Conservation (phyloP, 2,329 filamentous ascomycete species). For the Epichloe baconii region DNA sequence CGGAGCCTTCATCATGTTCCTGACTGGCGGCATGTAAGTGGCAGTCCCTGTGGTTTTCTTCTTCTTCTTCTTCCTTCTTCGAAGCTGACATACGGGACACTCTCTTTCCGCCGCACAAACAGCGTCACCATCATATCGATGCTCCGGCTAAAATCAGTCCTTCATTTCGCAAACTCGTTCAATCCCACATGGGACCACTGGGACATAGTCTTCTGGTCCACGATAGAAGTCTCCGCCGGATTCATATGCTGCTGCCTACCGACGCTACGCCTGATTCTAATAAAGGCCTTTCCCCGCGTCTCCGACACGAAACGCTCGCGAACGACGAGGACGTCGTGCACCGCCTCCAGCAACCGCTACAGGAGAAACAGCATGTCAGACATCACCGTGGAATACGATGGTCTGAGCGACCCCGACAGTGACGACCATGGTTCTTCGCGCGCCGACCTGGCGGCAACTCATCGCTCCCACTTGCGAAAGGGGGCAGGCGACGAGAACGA, state of each 20-base stretch:
- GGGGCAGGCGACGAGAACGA: neutral
- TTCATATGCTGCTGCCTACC: constrained; percentile 16
- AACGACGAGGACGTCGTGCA: neutral
- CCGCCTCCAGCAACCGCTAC: neutral
- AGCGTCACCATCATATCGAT: constrained; percentile 15
- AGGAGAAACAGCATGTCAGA: neutral
- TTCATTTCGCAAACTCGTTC: constrained; percentile 11
- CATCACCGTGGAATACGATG: neutral
- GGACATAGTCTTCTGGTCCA: constrained; percentile 13
- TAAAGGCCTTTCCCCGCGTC: neutral
- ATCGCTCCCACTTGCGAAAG: neutral
- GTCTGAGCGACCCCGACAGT: neutral
- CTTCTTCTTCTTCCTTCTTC: neutral
- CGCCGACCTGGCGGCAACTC: neutral
- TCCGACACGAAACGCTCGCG: neutral
- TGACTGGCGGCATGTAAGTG: constrained; percentile 23
- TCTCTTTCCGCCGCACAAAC: neutral
- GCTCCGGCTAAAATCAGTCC: constrained; percentile 12
- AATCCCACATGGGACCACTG: constrained; percentile 15
- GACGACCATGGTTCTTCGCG: neutral
- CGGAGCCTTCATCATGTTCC: constrained; percentile 28
- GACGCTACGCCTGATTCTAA: constrained; percentile 13
- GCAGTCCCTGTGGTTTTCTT: neutral
- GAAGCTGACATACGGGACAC: too few relatives aligned
- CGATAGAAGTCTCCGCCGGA: constrained; percentile 14